Evolutionary conservation across 2,329 filamentous ascomycete genomes (phyloP).

Genomic region (Epichloe elymi): DNA sequence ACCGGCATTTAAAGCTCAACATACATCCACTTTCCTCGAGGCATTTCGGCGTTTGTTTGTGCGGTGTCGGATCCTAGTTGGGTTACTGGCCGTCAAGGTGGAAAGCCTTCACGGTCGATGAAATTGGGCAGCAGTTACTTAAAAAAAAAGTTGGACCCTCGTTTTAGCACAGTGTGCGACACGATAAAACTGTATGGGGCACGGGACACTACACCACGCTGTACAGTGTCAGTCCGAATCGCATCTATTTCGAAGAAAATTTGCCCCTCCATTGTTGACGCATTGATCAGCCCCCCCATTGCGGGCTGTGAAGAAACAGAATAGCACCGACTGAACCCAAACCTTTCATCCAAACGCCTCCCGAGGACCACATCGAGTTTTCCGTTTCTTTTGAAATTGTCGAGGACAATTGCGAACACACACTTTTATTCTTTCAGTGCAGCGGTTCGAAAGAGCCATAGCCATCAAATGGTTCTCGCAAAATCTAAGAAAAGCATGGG

Average conservation of each 20-base stretch:
- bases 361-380: neutral
- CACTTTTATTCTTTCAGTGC: neutral
- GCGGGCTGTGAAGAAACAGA: neutral
- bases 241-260: slow-evolving; percentile 20
- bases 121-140: slow-evolving; percentile 11
- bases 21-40: slow-evolving; percentile 58
- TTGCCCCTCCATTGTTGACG: slow-evolving; percentile 35
- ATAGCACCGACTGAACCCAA: neutral
- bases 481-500: slow-evolving; percentile 95
- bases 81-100: slow-evolving; percentile 1
- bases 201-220: accelerated
- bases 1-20: slow-evolving; percentile 6
- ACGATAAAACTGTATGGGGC: slow-evolving; percentile 17
- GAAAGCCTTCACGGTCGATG: slow-evolving; percentile 5
- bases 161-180: slow-evolving; percentile 9
- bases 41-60: slow-evolving; percentile 41
- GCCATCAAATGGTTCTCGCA: slow-evolving; percentile 44
- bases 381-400: neutral
- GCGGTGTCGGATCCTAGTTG: neutral
- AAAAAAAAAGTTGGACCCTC: slow-evolving; percentile 14
- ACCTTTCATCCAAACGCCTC: neutral
- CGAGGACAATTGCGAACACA: neutral
- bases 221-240: slow-evolving; percentile 17
- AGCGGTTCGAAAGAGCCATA: neutral
- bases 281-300: slow-evolving; percentile 24